Base-by-base conservation (phyloP, 352 stramenopile genomes). In the Globisporangium nunn region DNA sequence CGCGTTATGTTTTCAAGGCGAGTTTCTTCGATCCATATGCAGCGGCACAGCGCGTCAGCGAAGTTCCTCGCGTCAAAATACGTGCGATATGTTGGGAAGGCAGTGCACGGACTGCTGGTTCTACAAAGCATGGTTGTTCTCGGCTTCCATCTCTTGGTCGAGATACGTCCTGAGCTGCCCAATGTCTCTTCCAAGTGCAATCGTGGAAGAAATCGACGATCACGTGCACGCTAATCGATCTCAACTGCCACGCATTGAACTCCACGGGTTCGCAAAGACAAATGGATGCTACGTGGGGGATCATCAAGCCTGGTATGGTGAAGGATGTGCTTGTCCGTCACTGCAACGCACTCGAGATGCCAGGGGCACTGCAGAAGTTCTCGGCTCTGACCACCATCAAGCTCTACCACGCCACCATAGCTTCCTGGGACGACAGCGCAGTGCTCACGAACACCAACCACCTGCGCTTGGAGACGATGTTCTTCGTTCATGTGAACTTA, bases 381-480 rank as follows among this genome's bases (percentile, higher is more conserved):
- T 63, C 52, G 1, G 45, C 52, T 2, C 54, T 84, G 1, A 51
- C 78, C n/a, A 54, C 67, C 2, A 29, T 81, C 4, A 79, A 81
- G 49, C 57, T 79, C 30, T 80, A 77, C 56, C 80, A 81, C 46
- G 67, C 69, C 4, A 78, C 70, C 6, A 62, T 85, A 5, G 29
- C 23, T 0, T 51, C 39, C 8, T 81, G 72, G 70, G 41, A 50
- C 0, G 41, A 57, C 6, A 59, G 54, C 23, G 70, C 70, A 6
- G 67, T 61, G 11, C 37, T 81, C 14, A 68, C 67, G 1, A 30
- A 67, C 5, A 48, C 52, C 0, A 23, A 65, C 40, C 64, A 81
- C 31, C 61, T 67, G 5, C 15, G 28, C 6, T 56, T 85, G 29
- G 51, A 60, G 2, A 64, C 61, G 8, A 18, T 79, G n/a, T 72